These are phyloP conservation scores for Penicillium coffeae DNA, from an alignment of 495 filamentous ascomycete species.

Conservation along the genomic window DNA sequence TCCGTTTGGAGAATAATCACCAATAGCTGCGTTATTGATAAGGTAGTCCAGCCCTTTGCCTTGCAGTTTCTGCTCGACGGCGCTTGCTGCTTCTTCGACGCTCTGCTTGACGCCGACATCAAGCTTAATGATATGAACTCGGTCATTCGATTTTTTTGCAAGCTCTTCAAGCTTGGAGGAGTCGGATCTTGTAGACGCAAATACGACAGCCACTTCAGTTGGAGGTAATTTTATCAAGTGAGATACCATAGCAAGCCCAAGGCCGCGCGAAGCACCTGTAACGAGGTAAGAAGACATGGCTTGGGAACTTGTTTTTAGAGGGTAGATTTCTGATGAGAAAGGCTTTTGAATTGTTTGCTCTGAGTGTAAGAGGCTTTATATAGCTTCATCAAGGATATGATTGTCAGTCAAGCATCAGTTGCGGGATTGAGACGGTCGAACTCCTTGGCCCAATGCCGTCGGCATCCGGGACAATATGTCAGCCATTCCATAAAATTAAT, in stretches of 20 bases:
- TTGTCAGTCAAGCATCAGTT: too few relatives aligned
- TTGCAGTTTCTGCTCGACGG: constrained; percentile 31
- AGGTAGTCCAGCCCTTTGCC: constrained; percentile 49
- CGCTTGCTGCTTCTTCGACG: constrained; percentile 36
- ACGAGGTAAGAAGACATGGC: constrained; percentile 30
- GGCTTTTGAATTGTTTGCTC: too few relatives aligned
- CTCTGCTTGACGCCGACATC: constrained; percentile 43
- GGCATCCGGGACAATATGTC: too few relatives aligned
- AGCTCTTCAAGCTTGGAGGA: constrained; percentile 25
- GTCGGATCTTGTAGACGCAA: constrained; percentile 33
- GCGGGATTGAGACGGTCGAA: too few relatives aligned
- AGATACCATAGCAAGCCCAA: constrained; percentile 50
- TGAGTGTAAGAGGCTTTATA: too few relatives aligned
- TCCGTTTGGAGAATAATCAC: constrained; percentile 18
- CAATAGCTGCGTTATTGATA: constrained; percentile 48
- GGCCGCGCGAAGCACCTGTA: constrained; percentile 49
- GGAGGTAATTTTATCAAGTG: constrained; percentile 22
- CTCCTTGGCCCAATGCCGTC: too few relatives aligned
- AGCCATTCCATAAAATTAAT: too few relatives aligned
- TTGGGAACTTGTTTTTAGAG: too few relatives aligned
- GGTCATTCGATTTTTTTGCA: constrained; percentile 14
- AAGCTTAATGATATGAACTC: constrained; percentile 43
- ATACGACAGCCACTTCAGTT: constrained; percentile 30
- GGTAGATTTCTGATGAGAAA: too few relatives aligned
- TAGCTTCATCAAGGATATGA: too few relatives aligned